Evolutionary conservation across 75 land plant species (phyloP).

Genomic region (Chamaecyparis obtusa): DNA sequence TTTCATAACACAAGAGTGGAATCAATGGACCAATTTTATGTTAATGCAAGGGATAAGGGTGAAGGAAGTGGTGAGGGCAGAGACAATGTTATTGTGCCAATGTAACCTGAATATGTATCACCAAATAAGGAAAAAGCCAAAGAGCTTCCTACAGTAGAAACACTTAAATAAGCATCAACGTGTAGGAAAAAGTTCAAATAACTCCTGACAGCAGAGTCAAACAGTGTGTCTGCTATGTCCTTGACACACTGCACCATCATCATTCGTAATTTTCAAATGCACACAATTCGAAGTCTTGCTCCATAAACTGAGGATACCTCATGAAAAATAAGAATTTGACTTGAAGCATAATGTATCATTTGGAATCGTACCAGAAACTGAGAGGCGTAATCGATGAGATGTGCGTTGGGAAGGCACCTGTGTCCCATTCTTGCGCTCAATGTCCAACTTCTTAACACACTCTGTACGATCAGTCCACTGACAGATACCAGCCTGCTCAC

Average conservation of each 20-base stretch:
- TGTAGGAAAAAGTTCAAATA: background rate
- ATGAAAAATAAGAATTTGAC: background rate
- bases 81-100: background rate
- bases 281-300: background rate
- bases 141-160: background rate
- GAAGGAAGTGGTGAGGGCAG: too few relatives aligned
- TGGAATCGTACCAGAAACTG: conserved; percentile 7
- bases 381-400: conserved; percentile 4
- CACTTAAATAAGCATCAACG: background rate
- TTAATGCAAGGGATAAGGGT: too few relatives aligned
- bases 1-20: too few relatives aligned
- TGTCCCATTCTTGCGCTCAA: conserved; percentile 18
- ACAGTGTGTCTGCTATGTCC: background rate
- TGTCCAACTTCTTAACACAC: conserved; percentile 19
- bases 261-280: background rate
- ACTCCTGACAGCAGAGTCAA: background rate
- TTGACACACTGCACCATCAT: background rate
- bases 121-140: background rate
- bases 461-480: conserved; percentile 18
- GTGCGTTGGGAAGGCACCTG: conserved; percentile 19
- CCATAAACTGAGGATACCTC: background rate
- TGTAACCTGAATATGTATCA: background rate
- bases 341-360: background rate
- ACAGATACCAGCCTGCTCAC: conserved; percentile 23
- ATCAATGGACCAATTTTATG: too few relatives aligned